phyloP scores from a whole-genome alignment of 257 asterid species.

The Scutellaria minor region DNA sequence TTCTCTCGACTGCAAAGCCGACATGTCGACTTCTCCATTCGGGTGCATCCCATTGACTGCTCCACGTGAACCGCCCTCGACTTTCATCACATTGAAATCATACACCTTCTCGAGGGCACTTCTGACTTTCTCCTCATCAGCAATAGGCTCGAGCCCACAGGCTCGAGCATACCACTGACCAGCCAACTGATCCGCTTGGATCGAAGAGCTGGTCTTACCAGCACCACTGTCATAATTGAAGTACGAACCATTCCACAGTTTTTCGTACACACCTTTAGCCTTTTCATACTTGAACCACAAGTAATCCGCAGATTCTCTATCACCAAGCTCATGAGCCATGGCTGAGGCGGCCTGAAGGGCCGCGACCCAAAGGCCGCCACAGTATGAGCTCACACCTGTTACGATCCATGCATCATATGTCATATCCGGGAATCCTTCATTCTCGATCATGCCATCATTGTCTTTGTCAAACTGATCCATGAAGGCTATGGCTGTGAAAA shows the following conservation, averaged over 20 bases:
- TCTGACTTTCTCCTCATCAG: slow-evolving; percentile 60
- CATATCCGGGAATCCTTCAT: slow-evolving; percentile 81
- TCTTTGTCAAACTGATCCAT: slow-evolving; percentile 88
- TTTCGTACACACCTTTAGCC: slow-evolving; percentile 63
- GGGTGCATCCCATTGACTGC: slow-evolving; percentile 82
- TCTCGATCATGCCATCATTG: slow-evolving; percentile 86
- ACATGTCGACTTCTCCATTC: slow-evolving; percentile 63
- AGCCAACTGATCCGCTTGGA: slow-evolving; percentile 88
- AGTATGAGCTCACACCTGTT: slow-evolving; percentile 69
- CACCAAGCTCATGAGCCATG: slow-evolving; percentile 73
- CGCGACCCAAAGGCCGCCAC: slow-evolving; percentile 88
- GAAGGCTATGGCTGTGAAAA: slow-evolving; percentile 75
- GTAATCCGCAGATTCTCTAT: slow-evolving; percentile 59
- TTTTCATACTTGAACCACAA: slow-evolving; percentile 65
- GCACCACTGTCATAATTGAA: slow-evolving; percentile 66
- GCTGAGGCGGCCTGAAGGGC: slow-evolving; percentile 82
- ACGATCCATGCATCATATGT: slow-evolving; percentile 82
- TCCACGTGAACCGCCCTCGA: slow-evolving; percentile 63
- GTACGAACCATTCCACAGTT: slow-evolving; percentile 79
- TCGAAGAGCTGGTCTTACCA: slow-evolving; percentile 54
- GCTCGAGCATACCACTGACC: slow-evolving; percentile 90
- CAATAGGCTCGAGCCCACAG: slow-evolving; percentile 70
- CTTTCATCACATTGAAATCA: slow-evolving; percentile 64
- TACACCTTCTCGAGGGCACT: slow-evolving; percentile 56
- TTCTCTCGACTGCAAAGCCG: slow-evolving; percentile 74